Percentiles rank a stretch among this genome's conserved stretches.
Conservation (phyloP, 1,284 basidiomycete species). For the Cerioporus squamosus region DNA sequence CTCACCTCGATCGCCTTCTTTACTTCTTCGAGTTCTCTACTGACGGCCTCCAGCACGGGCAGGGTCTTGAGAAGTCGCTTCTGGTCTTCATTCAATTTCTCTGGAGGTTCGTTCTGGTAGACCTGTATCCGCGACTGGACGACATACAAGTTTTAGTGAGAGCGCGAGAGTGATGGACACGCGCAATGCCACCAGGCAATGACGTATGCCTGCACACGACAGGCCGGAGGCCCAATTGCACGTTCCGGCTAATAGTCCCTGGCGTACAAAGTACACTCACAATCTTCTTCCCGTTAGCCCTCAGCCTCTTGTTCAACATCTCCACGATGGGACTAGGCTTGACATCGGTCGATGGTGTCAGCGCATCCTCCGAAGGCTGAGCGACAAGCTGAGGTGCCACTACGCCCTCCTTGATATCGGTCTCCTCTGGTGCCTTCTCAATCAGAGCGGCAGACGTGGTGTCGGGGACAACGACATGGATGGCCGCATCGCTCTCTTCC, state of each 20-base stretch:
- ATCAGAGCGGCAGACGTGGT: constrained; percentile 48
- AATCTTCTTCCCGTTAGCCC: constrained; percentile 81
- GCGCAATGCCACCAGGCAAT: constrained; percentile 13
- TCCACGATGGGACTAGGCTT: constrained; percentile 76
- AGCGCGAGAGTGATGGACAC: not conserved
- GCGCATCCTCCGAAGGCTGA: constrained; percentile 42
- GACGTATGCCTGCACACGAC: constrained; percentile 13
- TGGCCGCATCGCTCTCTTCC: constrained; percentile 24
- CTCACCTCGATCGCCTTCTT: constrained; percentile 81
- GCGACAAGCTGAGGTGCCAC: constrained; percentile 52
- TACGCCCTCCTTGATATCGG: constrained; percentile 53
- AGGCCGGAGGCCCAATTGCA: not conserved
- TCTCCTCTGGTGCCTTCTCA: constrained; percentile 54
- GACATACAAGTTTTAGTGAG: constrained; percentile 12
- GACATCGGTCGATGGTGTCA: constrained; percentile 45
- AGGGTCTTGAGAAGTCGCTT: constrained; percentile 71
- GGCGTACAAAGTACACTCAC: constrained; percentile 50
- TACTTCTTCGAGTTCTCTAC: constrained; percentile 82
- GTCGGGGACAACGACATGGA: constrained; percentile 44
- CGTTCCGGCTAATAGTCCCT: not conserved
- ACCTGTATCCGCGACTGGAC: constrained; percentile 70
- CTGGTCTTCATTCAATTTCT: constrained; percentile 86
- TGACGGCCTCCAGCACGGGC: constrained; percentile 72
- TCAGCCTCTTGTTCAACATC: constrained; percentile 76
- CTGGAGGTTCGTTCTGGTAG: constrained; percentile 67